Evolutionary conservation across 169 alveolate genomes (phyloP).

Genomic region (Miamiensis avidus): DNA sequence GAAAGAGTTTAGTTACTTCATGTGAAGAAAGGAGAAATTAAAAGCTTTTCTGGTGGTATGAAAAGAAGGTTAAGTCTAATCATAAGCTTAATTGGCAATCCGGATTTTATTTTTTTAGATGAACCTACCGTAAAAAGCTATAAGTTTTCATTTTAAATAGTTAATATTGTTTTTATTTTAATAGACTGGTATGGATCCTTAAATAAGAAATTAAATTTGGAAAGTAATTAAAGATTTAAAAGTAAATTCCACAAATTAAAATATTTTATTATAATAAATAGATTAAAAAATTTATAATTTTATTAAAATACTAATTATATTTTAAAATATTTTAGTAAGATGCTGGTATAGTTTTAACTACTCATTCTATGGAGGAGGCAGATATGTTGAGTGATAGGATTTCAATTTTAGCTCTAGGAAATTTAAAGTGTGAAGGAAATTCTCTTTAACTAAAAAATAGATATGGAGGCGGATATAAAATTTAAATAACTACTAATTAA

Average conservation of each 20-base stretch:
- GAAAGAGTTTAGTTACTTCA: conserved; percentile 62
- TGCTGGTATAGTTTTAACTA: conserved; percentile 72
- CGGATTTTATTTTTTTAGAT: conserved; percentile 45
- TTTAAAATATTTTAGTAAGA: too few relatives aligned
- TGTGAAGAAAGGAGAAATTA: conserved; percentile 62
- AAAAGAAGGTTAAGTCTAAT: conserved; percentile 89
- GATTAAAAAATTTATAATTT: too few relatives aligned
- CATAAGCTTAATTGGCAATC: conserved; percentile 77
- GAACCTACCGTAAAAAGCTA: too few relatives aligned
- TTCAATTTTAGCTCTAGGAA: conserved; percentile 73
- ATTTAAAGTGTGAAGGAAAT: conserved; percentile 69
- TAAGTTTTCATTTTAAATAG: too few relatives aligned
- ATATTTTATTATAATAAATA: too few relatives aligned
- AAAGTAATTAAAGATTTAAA: conserved; percentile 61
- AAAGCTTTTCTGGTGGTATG: conserved; percentile 89
- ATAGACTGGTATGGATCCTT: conserved; percentile 86
- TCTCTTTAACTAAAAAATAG: conserved; percentile 64
- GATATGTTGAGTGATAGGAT: conserved; percentile 75
- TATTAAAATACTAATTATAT: too few relatives aligned
- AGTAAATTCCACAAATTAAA: too few relatives aligned
- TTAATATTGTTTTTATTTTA: conserved; percentile 65
- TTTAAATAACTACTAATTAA: too few relatives aligned
- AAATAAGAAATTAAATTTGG: conserved; percentile 79
- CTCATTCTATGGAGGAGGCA: conserved; percentile 90
- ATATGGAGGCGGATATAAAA: too few relatives aligned